phyloP scores from a whole-genome alignment of 805 yeast genomes.

The Nakazawaea sp. region DNA sequence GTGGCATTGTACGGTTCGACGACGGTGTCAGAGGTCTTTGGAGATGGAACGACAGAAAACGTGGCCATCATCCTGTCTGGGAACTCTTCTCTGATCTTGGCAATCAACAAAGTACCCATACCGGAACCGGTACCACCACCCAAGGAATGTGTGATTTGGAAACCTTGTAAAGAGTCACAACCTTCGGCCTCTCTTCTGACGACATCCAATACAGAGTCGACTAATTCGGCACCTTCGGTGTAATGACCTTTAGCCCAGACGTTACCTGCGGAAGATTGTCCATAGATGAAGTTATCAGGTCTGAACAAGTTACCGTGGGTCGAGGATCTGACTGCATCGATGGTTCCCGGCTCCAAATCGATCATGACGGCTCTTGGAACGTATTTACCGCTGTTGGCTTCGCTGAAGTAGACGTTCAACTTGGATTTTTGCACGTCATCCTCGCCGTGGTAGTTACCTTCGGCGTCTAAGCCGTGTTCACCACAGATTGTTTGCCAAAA shows the following conservation, averaged over 20 bases:
- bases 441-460: constrained; percentile 65
- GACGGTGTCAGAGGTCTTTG: constrained; percentile 87
- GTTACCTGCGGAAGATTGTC: constrained; percentile 90
- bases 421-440: constrained; percentile 42
- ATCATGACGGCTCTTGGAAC: constrained; percentile 92
- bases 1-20: constrained; percentile 95
- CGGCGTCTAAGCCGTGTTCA: constrained; percentile 74
- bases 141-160: constrained; percentile 78
- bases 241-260: constrained; percentile 98
- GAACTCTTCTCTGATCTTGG: constrained; percentile 84
- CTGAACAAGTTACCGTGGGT: constrained; percentile 81
- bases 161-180: constrained; percentile 89
- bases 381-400: constrained; percentile 81
- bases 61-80: constrained; percentile 97
- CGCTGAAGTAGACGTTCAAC: constrained; percentile 80
- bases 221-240: constrained; percentile 94
- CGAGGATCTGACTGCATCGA: constrained; percentile 77
- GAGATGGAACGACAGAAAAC: constrained; percentile 88
- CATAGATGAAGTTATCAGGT: constrained; percentile 86
- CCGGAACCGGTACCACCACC: constrained; percentile 98
- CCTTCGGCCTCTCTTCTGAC: constrained; percentile 92
- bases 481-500: constrained; percentile 91
- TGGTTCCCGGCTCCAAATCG: constrained; percentile 92
- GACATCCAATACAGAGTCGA: constrained; percentile 83
- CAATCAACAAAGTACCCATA: constrained; percentile 84